A percentile compares a stretch with the other conserved stretches of the same genome.
Conservation (phyloP, 176 grass and related monocot species). For the Miscanthus lutarioriparius region DNA sequence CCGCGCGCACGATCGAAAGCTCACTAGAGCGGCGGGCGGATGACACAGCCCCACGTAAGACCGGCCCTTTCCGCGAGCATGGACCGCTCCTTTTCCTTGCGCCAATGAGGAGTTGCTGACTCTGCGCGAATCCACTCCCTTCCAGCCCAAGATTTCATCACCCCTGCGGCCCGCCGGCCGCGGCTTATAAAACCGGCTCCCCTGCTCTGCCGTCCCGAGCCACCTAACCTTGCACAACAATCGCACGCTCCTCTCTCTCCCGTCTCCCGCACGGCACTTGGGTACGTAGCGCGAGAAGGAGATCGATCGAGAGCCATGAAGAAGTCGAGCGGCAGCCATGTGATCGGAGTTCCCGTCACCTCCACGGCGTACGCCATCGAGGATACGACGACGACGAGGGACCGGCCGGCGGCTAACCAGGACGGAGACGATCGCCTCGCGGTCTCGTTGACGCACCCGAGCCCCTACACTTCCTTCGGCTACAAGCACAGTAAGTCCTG, state of each 20-base stretch:
- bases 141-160: constrained; percentile 43
- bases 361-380: constrained; percentile 60
- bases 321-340: constrained; percentile 46
- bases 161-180: not conserved
- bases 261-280: not conserved
- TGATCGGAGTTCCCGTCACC: constrained; percentile 57
- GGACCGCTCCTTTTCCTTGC: constrained; percentile 32
- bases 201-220: not conserved
- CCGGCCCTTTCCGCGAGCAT: constrained; percentile 23
- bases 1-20: constrained; percentile 44
- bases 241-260: not conserved
- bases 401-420: not conserved
- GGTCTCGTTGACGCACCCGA: constrained; percentile 50
- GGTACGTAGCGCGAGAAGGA: not conserved
- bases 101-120: constrained; percentile 50
- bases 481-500: constrained; percentile 54
- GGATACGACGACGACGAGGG: constrained; percentile 30
- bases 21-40: not conserved
- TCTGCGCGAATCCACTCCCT: constrained; percentile 21
- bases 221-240: constrained; percentile 31
- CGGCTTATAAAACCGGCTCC: constrained; percentile 42
- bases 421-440: constrained; percentile 34
- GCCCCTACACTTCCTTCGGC: constrained; percentile 35
- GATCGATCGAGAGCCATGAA: constrained; percentile 2
- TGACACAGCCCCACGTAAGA: constrained; percentile 42